Conservation (phyloP, 2,329 filamentous ascomycete genomes). For the Cadophora sp. region DNA sequence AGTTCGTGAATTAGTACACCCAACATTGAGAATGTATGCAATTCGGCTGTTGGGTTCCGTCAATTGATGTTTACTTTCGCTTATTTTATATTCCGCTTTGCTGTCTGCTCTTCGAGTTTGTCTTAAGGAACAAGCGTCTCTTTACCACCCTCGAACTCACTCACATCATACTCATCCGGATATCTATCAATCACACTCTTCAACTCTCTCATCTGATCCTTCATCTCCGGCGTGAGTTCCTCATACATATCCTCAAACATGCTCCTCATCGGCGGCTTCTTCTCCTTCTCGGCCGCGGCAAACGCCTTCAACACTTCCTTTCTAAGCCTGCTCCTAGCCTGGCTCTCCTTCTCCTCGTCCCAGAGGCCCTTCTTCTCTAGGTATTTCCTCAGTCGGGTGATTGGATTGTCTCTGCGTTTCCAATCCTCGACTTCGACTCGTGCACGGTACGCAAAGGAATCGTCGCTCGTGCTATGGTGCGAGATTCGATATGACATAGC, state of each 20-base stretch:
- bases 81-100: not conserved
- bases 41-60: not conserved
- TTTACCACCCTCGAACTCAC: constrained; percentile 74
- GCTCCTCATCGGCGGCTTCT: constrained; percentile 73
- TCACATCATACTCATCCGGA: constrained; percentile 89
- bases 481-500: constrained; percentile 98
- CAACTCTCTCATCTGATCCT: constrained; percentile 77
- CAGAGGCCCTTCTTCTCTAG: constrained; percentile 84
- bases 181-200: constrained; percentile 82
- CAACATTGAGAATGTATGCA: not conserved
- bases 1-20: too few relatives aligned
- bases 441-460: constrained; percentile 95
- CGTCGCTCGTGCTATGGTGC: constrained; percentile 95
- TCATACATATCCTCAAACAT: constrained; percentile 94
- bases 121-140: constrained; percentile 34
- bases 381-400: constrained; percentile 86
- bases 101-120: not conserved
- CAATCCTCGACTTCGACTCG: constrained; percentile 93
- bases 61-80: not conserved
- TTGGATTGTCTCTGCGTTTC: constrained; percentile 89
- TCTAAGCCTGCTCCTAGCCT: constrained; percentile 67
- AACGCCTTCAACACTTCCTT: constrained; percentile 87
- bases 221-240: constrained; percentile 79
- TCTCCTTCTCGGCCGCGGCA: constrained; percentile 79
- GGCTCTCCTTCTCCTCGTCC: constrained; percentile 84